Conservation (phyloP, 208 protist genomes). For the Leptomonas seymouri region DNA sequence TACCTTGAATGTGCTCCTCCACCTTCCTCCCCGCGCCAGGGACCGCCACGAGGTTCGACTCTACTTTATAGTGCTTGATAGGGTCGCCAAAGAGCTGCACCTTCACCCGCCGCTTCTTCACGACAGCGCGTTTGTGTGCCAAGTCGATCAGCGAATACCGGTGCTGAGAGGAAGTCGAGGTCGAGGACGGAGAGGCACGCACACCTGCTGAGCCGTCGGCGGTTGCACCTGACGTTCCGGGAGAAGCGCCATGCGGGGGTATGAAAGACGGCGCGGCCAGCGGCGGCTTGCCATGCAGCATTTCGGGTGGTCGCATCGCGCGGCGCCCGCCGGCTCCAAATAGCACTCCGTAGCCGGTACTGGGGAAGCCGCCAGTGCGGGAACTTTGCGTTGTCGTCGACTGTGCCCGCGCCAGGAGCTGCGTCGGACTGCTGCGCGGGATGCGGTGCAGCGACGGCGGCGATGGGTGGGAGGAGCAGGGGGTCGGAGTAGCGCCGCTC, state of each 20-base stretch:
- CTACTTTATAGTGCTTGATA: conserved; percentile 77
- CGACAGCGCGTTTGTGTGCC: conserved; percentile 42
- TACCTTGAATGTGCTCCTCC: conserved; percentile 69
- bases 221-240: not conserved
- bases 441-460: conserved; percentile 13
- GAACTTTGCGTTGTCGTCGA: conserved; percentile 15
- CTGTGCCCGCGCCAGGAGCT: conserved; percentile 10
- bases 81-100: conserved; percentile 88
- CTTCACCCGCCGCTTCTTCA: conserved; percentile 61
- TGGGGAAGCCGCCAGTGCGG: conserved; percentile 12
- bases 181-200: not conserved
- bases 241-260: conserved; percentile 3
- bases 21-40: conserved; percentile 77
- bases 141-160: conserved; percentile 60
- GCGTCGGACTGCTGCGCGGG: conserved; percentile 10
- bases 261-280: conserved; percentile 4
- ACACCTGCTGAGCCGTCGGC: not conserved
- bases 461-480: not conserved
- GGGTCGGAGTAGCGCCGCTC: conserved; percentile 11
- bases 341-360: conserved; percentile 75
- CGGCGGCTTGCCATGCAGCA: conserved; percentile 8
- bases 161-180: not conserved
- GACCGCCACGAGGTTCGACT: conserved; percentile 81
- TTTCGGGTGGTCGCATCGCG: conserved; percentile 74
- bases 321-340: conserved; percentile 74